Conservation (phyloP, 176 grass and related monocot genomes). For the Eleusine indica region DNA sequence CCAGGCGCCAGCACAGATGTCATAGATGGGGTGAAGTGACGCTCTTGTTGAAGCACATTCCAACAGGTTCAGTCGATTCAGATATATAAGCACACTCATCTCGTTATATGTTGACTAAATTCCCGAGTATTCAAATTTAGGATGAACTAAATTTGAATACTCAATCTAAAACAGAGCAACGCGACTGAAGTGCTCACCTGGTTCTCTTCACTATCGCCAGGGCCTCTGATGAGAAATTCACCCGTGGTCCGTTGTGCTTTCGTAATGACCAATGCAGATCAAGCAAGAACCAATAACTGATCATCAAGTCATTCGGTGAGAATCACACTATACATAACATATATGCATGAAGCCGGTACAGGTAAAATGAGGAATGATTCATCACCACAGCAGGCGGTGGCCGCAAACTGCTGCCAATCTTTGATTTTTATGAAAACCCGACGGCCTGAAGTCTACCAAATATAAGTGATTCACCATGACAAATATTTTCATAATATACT, state of each 20-base stretch:
- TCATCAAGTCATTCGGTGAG: too few species aligned
- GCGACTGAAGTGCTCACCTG: neutral
- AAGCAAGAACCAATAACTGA: neutral
- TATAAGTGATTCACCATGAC: too few species aligned
- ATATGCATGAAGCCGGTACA: neutral
- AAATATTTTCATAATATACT: too few species aligned
- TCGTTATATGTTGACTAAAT: too few species aligned
- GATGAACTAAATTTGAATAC: neutral
- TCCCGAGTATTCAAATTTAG: neutral
- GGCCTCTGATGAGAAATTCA: neutral
- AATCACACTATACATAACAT: too few species aligned
- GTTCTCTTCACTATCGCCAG: neutral
- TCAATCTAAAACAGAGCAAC: neutral
- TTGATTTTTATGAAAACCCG: too few species aligned
- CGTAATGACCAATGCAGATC: neutral
- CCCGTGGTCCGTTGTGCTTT: neutral
- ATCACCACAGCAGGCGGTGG: neutral
- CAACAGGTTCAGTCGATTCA: too few species aligned
- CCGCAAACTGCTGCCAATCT: constrained; percentile 9
- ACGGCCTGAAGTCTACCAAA: too few species aligned
- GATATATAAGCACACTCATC: too few species aligned
- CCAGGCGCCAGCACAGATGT: too few species aligned
- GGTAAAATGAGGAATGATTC: neutral
- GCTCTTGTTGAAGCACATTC: too few species aligned
- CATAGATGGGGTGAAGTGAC: too few species aligned